A percentile compares a stretch with the other conserved stretches of the same genome.
These are phyloP conservation scores for Syzygium malaccense DNA, from an alignment of 441 rosid genomes.

Conservation along the genomic window DNA sequence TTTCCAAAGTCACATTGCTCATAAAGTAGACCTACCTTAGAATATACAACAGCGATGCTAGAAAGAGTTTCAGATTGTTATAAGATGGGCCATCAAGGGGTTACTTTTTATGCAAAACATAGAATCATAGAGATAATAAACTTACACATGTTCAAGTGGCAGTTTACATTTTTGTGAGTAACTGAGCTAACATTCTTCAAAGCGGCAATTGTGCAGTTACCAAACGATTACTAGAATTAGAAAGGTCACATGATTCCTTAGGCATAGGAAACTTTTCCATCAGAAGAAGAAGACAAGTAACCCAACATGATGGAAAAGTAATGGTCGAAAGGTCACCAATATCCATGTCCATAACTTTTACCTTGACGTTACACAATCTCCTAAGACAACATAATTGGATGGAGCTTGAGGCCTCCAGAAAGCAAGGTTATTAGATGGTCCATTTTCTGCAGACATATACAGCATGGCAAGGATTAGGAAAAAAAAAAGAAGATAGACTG, in stretches of 20 bases:
- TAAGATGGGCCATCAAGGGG: not conserved
- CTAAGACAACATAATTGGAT: slow-evolving; percentile 88
- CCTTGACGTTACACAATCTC: slow-evolving; percentile 99
- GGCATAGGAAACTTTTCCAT: not conserved
- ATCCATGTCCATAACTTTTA: slow-evolving; percentile 14
- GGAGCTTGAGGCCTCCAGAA: slow-evolving; percentile 99
- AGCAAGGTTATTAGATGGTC: slow-evolving; percentile 70
- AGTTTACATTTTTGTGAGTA: not conserved
- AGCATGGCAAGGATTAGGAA: not conserved
- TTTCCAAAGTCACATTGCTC: not conserved
- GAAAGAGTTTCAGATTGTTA: not conserved
- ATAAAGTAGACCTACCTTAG: not conserved
- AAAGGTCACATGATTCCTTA: not conserved
- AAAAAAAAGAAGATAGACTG: not conserved
- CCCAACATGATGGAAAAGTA: not conserved
- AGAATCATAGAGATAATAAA: not conserved
- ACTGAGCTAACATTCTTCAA: not conserved
- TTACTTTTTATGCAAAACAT: not conserved
- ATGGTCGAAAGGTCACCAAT: not conserved
- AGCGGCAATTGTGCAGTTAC: not conserved
- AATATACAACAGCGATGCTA: not conserved
- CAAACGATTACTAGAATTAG: not conserved
- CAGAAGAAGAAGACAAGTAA: not conserved
- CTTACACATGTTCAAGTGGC: not conserved
- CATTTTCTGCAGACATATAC: slow-evolving; percentile 54